Percentiles rank a stretch among this genome's conserved stretches.
phyloP scores from a whole-genome alignment of 805 yeast species.

The Suhomyces vadensis region DNA sequence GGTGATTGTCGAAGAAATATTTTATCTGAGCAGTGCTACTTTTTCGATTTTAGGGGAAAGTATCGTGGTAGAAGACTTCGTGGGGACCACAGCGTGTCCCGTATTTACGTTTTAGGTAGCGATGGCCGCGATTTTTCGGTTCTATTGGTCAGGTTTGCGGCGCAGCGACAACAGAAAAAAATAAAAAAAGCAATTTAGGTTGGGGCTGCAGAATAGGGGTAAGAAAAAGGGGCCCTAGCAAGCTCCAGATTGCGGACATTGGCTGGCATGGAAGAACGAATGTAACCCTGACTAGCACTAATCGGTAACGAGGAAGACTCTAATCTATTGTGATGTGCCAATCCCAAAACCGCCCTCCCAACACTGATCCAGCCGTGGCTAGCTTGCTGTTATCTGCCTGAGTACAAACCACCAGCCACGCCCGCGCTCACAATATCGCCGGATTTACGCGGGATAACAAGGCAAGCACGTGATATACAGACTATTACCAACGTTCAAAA shows the following conservation, averaged over 20 bases:
- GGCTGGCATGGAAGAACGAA: background rate
- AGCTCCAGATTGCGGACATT: too few relatives aligned
- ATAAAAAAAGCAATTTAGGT: background rate
- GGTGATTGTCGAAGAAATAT: too few relatives aligned
- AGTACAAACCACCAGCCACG: background rate
- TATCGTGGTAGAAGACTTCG: too few relatives aligned
- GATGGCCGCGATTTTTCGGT: background rate
- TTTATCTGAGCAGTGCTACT: too few relatives aligned
- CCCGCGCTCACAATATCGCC: background rate
- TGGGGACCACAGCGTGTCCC: slow-evolving; percentile 1
- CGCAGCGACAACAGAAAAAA: background rate
- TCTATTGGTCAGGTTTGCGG: background rate
- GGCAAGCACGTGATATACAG: too few relatives aligned
- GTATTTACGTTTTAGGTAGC: background rate
- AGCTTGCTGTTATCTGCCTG: background rate
- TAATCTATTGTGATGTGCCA: too few relatives aligned
- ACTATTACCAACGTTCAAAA: background rate
- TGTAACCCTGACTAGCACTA: too few relatives aligned
- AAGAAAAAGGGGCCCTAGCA: background rate
- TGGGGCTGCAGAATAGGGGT: background rate
- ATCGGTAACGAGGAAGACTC: too few relatives aligned
- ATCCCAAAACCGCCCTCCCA: too few relatives aligned
- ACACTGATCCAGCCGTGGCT: background rate
- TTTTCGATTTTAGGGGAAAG: too few relatives aligned
- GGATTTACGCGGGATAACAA: too few relatives aligned